Percentiles rank a stretch among this genome's conserved stretches.
These are phyloP conservation scores for Neonectria hederae DNA, from an alignment of 2,329 filamentous ascomycete genomes.

Conservation along the genomic window DNA sequence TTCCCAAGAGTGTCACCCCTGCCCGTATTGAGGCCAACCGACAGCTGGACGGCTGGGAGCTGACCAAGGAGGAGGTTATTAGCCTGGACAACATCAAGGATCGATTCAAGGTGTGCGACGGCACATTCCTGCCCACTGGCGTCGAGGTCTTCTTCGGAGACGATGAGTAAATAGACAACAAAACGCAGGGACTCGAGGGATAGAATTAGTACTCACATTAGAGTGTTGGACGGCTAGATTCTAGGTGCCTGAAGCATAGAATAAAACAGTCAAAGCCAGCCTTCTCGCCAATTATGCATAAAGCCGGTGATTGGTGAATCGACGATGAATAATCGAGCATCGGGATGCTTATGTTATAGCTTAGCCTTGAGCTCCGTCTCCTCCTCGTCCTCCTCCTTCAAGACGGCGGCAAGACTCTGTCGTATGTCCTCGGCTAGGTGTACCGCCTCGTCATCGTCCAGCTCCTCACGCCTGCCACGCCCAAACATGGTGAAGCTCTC, in stretches of 20 bases:
- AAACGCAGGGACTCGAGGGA: neutral
- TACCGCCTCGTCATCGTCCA: slow-evolving; percentile 79
- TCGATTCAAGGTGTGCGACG: slow-evolving; percentile 84
- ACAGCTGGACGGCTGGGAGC: slow-evolving; percentile 75
- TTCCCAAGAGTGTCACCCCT: slow-evolving; percentile 84
- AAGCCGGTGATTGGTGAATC: neutral
- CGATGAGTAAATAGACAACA: slow-evolving; percentile 67
- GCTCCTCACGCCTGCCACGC: slow-evolving; percentile 73
- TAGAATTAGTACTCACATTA: slow-evolving; percentile 2
- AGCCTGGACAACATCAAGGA: slow-evolving; percentile 74
- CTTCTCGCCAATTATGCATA: neutral
- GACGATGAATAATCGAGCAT: neutral
- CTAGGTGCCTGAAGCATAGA: slow-evolving; percentile 3
- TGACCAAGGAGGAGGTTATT: slow-evolving; percentile 77
- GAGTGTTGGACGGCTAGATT: neutral
- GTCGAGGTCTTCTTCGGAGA: slow-evolving; percentile 85
- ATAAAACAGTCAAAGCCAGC: slow-evolving; percentile 2
- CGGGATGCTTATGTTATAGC: slow-evolving; percentile 42
- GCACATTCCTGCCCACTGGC: slow-evolving; percentile 70
- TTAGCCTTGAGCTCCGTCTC: slow-evolving; percentile 46
- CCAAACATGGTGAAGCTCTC: slow-evolving; percentile 87
- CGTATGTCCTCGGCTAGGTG: slow-evolving; percentile 66
- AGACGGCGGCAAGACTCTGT: slow-evolving; percentile 57
- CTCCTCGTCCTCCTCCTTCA: slow-evolving; percentile 53
- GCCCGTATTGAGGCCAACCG: slow-evolving; percentile 80